A percentile compares a stretch with the other conserved stretches of the same genome.
Evolutionary conservation across 139 green algal species (phyloP).

Genomic region (Choricystis sp.): DNA sequence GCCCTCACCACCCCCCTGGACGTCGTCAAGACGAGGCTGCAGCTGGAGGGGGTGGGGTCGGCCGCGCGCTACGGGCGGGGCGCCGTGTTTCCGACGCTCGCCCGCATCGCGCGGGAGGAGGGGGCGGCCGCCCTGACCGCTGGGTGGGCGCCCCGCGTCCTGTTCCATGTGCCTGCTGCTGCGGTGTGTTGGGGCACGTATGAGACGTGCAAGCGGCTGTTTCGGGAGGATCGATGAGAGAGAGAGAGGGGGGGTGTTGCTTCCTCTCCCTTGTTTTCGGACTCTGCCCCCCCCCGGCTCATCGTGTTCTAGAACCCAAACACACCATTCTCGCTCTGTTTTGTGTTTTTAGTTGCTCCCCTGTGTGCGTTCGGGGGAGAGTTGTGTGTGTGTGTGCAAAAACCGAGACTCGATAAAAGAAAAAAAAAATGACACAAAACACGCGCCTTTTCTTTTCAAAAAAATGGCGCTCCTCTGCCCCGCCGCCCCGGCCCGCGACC

Average conservation of each 20-base stretch:
- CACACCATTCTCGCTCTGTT: too few relatives aligned
- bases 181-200: slow-evolving; percentile 94
- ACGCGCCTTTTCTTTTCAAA: too few relatives aligned
- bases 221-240: slow-evolving; percentile 11
- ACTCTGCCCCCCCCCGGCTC: too few relatives aligned
- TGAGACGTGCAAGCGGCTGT: slow-evolving; percentile 64
- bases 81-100: slow-evolving; percentile 33
- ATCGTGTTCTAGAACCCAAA: too few relatives aligned
- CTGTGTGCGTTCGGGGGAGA: too few relatives aligned
- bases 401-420: too few relatives aligned
- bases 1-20: slow-evolving; percentile 72
- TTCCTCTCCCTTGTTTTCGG: too few relatives aligned
- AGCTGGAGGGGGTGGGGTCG: slow-evolving; percentile 55
- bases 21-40: slow-evolving; percentile 83
- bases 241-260: background rate
- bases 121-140: slow-evolving; percentile 52
- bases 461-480: background rate
- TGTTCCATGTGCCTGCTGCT: slow-evolving; percentile 87
- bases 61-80: slow-evolving; percentile 32
- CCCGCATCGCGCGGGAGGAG: slow-evolving; percentile 61
- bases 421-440: too few relatives aligned
- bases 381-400: too few relatives aligned
- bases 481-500: too few relatives aligned
- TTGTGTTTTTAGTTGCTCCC: too few relatives aligned
- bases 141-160: slow-evolving; percentile 64